phyloP scores from a whole-genome alignment of 352 stramenopile species.

The Globisporangium paroecandrum region DNA sequence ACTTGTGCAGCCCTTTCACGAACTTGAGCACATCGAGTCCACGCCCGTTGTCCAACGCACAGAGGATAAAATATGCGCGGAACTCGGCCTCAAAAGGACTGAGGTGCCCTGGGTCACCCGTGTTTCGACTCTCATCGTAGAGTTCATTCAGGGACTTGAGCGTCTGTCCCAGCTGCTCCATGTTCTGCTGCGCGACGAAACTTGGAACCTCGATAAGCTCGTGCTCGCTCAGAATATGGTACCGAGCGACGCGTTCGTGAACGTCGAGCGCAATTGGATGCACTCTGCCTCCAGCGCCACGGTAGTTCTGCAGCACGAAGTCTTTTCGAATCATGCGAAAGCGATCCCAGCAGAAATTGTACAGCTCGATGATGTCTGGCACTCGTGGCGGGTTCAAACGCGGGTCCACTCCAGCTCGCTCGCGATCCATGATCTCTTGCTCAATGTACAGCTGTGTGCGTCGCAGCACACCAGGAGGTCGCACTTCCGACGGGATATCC shows the following conservation, averaged over 20 bases:
- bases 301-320: conserved; percentile 96
- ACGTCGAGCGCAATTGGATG: conserved; percentile 91
- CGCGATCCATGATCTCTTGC: conserved; percentile 82
- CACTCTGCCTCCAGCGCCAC: conserved; percentile 88
- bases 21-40: conserved; percentile 86
- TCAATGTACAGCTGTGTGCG: conserved; percentile 83
- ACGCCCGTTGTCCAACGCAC: conserved; percentile 79
- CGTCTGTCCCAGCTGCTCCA: conserved; percentile 87
- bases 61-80: conserved; percentile 84
- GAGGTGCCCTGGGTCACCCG: conserved; percentile 44
- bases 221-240: conserved; percentile 94
- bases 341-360: conserved; percentile 97
- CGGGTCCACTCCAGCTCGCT: conserved; percentile 54
- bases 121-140: conserved; percentile 81
- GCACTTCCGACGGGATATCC: conserved; percentile 77
- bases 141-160: conserved; percentile 86
- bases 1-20: conserved; percentile 62
- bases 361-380: conserved; percentile 87
- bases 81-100: conserved; percentile 87
- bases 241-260: conserved; percentile 94
- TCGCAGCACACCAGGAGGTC: conserved; percentile 72
- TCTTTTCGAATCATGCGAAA: conserved; percentile 96
- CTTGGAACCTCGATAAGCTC: conserved; percentile 84
- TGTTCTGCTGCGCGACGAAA: conserved; percentile 88
- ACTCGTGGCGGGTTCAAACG: conserved; percentile 68